phyloP scores from a whole-genome alignment of 306 rosid species.

The Castanea sativa region DNA sequence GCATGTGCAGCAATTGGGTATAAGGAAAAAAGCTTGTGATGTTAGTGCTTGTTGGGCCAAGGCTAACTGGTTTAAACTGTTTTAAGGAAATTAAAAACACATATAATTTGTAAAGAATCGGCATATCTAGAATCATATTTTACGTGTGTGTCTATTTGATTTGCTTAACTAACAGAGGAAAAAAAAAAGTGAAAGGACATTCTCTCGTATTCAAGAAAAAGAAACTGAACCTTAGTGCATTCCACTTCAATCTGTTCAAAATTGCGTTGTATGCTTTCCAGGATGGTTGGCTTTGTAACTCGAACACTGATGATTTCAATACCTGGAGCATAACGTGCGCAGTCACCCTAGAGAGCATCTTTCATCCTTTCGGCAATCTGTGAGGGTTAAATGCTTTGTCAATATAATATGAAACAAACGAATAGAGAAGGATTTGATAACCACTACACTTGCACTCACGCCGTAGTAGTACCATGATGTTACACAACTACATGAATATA shows the following conservation, averaged over 20 bases:
- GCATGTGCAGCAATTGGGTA: no score
- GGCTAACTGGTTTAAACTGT: neutral
- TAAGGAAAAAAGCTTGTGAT: no score
- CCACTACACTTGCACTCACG: neutral
- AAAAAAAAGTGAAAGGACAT: neutral
- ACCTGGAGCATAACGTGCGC: constrained; percentile 91
- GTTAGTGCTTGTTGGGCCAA: no score
- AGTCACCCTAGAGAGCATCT: constrained; percentile 88
- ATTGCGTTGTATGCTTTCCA: constrained; percentile 64
- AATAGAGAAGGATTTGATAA: neutral
- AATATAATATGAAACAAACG: neutral
- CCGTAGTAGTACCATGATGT: neutral
- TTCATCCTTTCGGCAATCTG: constrained; percentile 96
- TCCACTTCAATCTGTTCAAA: constrained; percentile 93
- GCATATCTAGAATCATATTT: neutral
- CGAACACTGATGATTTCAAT: constrained; percentile 87
- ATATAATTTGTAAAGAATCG: no score
- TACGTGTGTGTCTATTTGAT: no score
- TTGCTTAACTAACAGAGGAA: neutral
- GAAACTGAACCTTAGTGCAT: constrained; percentile 74
- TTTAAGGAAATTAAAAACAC: neutral
- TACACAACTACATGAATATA: neutral
- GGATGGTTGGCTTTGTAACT: constrained; percentile 89
- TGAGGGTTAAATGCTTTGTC: constrained; percentile 17
- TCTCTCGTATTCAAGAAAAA: constrained; percentile 11